Percentiles rank a stretch among this genome's conserved stretches.
Evolutionary conservation across 176 grass and related monocot species (phyloP).

Genomic region (Stipa capillata): DNA sequence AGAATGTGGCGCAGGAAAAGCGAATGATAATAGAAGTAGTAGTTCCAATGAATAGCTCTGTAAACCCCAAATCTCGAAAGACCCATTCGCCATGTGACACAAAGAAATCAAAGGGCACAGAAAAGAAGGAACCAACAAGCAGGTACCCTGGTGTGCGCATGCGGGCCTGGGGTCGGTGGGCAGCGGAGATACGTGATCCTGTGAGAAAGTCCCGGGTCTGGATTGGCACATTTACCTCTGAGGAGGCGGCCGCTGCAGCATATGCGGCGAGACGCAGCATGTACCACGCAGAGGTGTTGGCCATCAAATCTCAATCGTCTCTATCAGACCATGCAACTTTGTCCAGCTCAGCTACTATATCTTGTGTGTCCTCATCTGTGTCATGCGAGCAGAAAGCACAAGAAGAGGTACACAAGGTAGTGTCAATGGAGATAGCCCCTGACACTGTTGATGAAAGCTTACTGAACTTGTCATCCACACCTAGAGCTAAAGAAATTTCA

Average conservation of each 20-base stretch:
- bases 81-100: conserved; percentile 3
- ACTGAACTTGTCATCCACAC: not conserved
- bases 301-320: not conserved
- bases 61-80: not conserved
- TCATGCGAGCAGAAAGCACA: not conserved
- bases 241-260: conserved; percentile 34
- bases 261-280: conserved; percentile 1
- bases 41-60: not conserved
- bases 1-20: conserved; percentile 18
- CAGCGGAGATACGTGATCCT: conserved; percentile 52
- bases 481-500: not conserved
- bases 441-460: conserved; percentile 1
- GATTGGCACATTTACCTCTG: conserved; percentile 40
- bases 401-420: not conserved
- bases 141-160: conserved; percentile 37
- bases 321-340: not conserved
- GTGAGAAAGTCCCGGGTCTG: conserved; percentile 27
- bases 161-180: conserved; percentile 42
- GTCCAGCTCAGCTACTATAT: conserved; percentile 23
- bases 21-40: conserved; percentile 24
- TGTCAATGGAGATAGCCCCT: not conserved
- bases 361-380: conserved; percentile 23
- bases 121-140: conserved; percentile 40
- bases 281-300: conserved; percentile 8
- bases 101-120: not conserved